A percentile compares a stretch with the other conserved stretches of the same genome.
phyloP scores from a whole-genome alignment of 106 monocot genomes.

The Iris macrosiphon region DNA sequence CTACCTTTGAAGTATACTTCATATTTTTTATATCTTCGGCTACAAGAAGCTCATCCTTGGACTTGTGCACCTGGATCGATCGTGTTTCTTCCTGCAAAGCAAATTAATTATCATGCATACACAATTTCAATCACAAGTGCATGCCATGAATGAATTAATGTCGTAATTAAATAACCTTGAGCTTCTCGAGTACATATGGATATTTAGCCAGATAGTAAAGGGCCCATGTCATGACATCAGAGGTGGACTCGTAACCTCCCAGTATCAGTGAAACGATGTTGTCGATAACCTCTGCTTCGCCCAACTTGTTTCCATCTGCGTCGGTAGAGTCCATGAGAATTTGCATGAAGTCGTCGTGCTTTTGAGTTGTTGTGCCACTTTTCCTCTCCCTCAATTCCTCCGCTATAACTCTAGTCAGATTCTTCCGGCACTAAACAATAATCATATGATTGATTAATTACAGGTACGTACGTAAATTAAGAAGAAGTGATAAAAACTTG shows the following conservation, averaged over 20 bases:
- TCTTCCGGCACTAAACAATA: constrained; percentile 20
- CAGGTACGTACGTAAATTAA: too few species aligned
- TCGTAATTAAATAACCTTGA: too few species aligned
- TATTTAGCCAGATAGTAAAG: constrained; percentile 30
- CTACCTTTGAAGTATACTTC: constrained; percentile 30
- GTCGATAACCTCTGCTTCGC: constrained; percentile 22
- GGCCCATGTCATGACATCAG: constrained; percentile 28
- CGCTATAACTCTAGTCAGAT: constrained; percentile 14
- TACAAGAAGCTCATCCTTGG: constrained; percentile 20
- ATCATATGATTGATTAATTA: too few species aligned
- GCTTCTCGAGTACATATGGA: constrained; percentile 21
- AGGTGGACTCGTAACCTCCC: constrained; percentile 33
- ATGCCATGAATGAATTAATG: too few species aligned
- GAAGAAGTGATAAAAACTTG: too few species aligned
- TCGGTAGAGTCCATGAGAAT: constrained; percentile 14
- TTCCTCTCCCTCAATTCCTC: constrained; percentile 16
- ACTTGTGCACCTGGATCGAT: constrained; percentile 11
- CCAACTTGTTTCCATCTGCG: constrained; percentile 21
- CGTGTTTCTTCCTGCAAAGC: constrained; percentile 18
- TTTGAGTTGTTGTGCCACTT: constrained; percentile 2
- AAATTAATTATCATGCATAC: too few species aligned
- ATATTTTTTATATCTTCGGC: constrained; percentile 28
- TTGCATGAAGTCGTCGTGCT: constrained; percentile 25
- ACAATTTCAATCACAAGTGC: too few species aligned
- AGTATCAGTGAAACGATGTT: constrained; percentile 31